Conservation (phyloP, 2,329 filamentous ascomycete genomes). For the Colletotrichum sp. region DNA sequence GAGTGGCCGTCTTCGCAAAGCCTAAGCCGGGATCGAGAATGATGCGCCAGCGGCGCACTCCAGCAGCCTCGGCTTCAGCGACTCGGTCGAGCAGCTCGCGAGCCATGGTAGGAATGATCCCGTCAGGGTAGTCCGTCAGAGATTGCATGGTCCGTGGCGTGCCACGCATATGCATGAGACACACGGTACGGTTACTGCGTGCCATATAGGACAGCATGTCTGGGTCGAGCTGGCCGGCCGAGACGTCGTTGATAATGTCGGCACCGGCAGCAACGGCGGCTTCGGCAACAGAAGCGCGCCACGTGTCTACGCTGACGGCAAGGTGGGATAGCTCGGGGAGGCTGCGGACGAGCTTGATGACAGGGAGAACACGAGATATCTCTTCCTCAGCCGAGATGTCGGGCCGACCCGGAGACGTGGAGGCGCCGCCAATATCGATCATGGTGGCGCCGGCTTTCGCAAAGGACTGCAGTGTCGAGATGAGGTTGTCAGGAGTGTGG, state of each 20-base stretch:
- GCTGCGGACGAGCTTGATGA: constrained; percentile 74
- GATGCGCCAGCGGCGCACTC: constrained; percentile 90
- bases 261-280: constrained; percentile 79
- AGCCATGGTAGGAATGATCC: constrained; percentile 69
- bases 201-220: constrained; percentile 85
- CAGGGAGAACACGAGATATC: constrained; percentile 76
- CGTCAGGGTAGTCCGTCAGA: constrained; percentile 70
- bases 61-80: constrained; percentile 75
- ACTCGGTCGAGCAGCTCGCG: constrained; percentile 74
- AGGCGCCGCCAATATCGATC: constrained; percentile 92
- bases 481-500: constrained; percentile 60
- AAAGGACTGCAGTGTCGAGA: constrained; percentile 63
- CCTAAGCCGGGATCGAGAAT: constrained; percentile 93
- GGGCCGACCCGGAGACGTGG: constrained; percentile 77
- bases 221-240: constrained; percentile 78
- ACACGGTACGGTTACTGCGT: constrained; percentile 76
- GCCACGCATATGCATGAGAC: constrained; percentile 93
- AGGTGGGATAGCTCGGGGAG: constrained; percentile 66
- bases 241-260: constrained; percentile 94
- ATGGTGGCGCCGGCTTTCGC: constrained; percentile 78
- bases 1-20: constrained; percentile 83
- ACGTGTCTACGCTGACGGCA: constrained; percentile 92
- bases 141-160: constrained; percentile 81
- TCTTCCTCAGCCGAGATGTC: constrained; percentile 78
- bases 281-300: constrained; percentile 82